Evolutionary conservation across 2,329 filamentous ascomycete genomes (phyloP).

Genomic region (Fusarium sp.): DNA sequence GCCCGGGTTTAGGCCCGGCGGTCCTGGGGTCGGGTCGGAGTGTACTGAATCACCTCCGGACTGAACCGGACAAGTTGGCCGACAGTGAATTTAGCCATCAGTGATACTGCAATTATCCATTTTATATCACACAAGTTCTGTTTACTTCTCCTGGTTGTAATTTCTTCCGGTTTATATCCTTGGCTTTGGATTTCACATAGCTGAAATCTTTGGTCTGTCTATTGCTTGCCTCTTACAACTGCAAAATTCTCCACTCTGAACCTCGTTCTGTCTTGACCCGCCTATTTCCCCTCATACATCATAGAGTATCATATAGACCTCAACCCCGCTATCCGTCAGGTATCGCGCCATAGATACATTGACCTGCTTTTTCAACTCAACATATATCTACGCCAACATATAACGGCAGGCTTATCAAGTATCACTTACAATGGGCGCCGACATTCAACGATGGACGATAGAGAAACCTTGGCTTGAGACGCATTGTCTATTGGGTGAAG

Average conservation of each 20-base stretch:
- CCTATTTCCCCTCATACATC: conserved; percentile 31
- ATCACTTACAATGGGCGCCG: conserved; percentile 49
- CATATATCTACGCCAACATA: not conserved
- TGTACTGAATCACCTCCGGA: conserved; percentile 20
- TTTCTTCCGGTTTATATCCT: not conserved
- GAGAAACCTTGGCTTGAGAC: conserved; percentile 68
- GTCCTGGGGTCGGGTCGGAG: conserved; percentile 33
- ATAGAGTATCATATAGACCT: conserved; percentile 25
- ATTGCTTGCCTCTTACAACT: not conserved
- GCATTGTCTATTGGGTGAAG: conserved; percentile 78
- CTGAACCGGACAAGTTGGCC: conserved; percentile 21
- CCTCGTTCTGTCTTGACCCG: conserved; percentile 15
- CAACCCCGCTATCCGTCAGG: conserved; percentile 25
- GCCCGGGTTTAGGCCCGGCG: conserved; percentile 44
- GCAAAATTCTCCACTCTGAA: conserved; percentile 15
- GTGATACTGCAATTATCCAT: not conserved
- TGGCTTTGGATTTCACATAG: not conserved
- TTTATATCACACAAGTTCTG: not conserved
- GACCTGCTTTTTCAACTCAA: not conserved
- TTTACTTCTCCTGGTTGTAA: not conserved
- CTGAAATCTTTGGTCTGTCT: not conserved
- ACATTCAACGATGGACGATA: conserved; percentile 64
- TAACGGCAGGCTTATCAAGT: not conserved
- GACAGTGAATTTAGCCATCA: conserved; percentile 20
- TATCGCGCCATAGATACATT: not conserved